Conservation (phyloP, 495 filamentous ascomycete genomes). For the Daldinia grandis region DNA sequence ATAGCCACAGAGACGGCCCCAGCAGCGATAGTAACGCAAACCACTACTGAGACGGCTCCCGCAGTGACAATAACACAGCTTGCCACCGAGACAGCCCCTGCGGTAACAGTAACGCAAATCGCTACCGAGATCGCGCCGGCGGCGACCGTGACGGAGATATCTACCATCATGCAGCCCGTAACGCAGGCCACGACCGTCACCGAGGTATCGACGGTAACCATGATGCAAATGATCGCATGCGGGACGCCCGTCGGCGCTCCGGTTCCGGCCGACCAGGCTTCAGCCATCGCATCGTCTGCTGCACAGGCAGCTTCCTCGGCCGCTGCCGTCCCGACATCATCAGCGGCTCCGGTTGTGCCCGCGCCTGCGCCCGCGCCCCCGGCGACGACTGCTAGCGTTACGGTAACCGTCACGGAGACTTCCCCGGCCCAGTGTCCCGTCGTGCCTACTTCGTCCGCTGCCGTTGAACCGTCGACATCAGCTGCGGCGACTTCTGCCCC, state of each 20-base stretch:
- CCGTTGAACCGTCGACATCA: neutral
- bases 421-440: neutral
- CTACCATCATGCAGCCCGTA: neutral
- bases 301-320: slow-evolving; percentile 19
- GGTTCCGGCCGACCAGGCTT: slow-evolving; percentile 28
- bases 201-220: slow-evolving; percentile 39
- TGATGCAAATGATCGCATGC: slow-evolving; percentile 44
- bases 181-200: slow-evolving; percentile 23
- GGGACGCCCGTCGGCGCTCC: slow-evolving; percentile 18
- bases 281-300: slow-evolving; percentile 37
- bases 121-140: neutral
- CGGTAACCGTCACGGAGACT: neutral
- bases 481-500: slow-evolving; percentile 5
- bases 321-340: neutral
- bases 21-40: slow-evolving; percentile 45
- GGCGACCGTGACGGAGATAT: neutral
- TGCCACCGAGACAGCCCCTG: slow-evolving; percentile 47
- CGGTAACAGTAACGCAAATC: slow-evolving; percentile 44
- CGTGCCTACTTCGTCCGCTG: slow-evolving; percentile 8
- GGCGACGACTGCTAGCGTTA: neutral
- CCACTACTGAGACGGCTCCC: slow-evolving; percentile 46
- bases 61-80: slow-evolving; percentile 45
- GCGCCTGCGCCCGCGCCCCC: neutral
- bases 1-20: slow-evolving; percentile 46
- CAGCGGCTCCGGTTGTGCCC: neutral